phyloP scores from a whole-genome alignment of 208 protist species.

The Trypanosoma cruzi region DNA sequence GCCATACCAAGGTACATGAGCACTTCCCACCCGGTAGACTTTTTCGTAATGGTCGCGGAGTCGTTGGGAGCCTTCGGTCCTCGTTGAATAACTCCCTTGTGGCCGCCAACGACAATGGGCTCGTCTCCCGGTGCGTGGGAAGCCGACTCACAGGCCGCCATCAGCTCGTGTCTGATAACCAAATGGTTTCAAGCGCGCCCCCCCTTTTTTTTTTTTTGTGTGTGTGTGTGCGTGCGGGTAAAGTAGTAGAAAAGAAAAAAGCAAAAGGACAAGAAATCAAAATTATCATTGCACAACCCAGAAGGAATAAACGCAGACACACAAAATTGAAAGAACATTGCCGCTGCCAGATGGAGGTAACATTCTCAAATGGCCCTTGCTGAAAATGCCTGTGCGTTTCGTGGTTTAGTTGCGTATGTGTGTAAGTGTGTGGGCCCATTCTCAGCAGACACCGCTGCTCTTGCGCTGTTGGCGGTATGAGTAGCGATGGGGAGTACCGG shows the following conservation, averaged over 20 bases:
- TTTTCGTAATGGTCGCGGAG: conserved; percentile 58
- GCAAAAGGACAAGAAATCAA: background rate
- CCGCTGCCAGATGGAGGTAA: too few relatives aligned
- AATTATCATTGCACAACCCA: background rate
- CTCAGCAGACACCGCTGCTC: too few relatives aligned
- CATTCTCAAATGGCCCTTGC: too few relatives aligned
- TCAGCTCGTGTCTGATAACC: background rate
- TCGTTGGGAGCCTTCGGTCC: conserved; percentile 40
- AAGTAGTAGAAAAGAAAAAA: background rate
- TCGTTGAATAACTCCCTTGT: conserved; percentile 59
- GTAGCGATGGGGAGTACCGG: background rate
- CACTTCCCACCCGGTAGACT: conserved; percentile 71
- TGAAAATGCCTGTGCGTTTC: background rate
- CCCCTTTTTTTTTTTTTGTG: background rate
- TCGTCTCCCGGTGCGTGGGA: conserved; percentile 27
- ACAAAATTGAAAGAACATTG: too few relatives aligned
- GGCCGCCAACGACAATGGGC: conserved; percentile 48
- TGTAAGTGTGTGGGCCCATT: too few relatives aligned
- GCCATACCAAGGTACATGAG: conserved; percentile 53
- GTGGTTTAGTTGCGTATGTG: background rate
- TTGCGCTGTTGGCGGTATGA: too few relatives aligned
- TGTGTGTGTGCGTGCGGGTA: background rate
- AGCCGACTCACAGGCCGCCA: background rate
- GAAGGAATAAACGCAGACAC: background rate
- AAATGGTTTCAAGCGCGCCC: too few relatives aligned